Base-by-base conservation (phyloP, 2,329 filamentous ascomycete genomes). In the Clonostachys solani region DNA sequence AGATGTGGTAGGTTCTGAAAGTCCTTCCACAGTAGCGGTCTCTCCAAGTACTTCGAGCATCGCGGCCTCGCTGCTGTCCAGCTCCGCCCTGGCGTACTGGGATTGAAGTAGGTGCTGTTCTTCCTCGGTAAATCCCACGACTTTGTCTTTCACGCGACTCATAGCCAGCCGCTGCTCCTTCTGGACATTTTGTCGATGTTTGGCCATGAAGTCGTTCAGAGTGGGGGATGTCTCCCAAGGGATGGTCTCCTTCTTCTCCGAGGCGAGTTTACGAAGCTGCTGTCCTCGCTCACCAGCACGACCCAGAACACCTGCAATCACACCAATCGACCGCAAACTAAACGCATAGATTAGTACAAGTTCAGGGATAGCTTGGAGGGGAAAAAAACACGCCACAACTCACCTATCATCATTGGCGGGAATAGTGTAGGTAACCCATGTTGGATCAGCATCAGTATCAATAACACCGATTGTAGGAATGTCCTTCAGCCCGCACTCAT, bases 371-470 rank as follows among this genome's bases (percentile, higher is more conserved):
- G 18, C n/a, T 12, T 34, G 38, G 38, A 35, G 15, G 15, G 6
- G 36, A 42, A 64, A 29, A 29, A 29, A 3, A 29, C 23, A 29
- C 9, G 23, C 23, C 75, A 61, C 65, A n/a, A 38, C 36, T 38
- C 36, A 89, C 86, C 86, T 91, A 75, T 99, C 94, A 62, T 99
- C 94, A 65, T 99, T 99, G 44, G 90, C 90, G 3, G 94, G 94
- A 56, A 99, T 96, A 13, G 89, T 88, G 63, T 99, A 99, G 5
- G 94, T 97, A 44, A 97, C 91, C 82, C 89, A 92, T 1, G 89
- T 89, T 1, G 94, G 89, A 67, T 97, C 88, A 3, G 84, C 86
- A 66, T 99, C 88, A 1, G 94, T 97, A 67, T 99, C 94, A 55
- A 97, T 87, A 49, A 99, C 78, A 42, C 92, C 94, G 59, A 99